Conservation (phyloP, 352 stramenopile species). For the Globisporangium middletonii region DNA sequence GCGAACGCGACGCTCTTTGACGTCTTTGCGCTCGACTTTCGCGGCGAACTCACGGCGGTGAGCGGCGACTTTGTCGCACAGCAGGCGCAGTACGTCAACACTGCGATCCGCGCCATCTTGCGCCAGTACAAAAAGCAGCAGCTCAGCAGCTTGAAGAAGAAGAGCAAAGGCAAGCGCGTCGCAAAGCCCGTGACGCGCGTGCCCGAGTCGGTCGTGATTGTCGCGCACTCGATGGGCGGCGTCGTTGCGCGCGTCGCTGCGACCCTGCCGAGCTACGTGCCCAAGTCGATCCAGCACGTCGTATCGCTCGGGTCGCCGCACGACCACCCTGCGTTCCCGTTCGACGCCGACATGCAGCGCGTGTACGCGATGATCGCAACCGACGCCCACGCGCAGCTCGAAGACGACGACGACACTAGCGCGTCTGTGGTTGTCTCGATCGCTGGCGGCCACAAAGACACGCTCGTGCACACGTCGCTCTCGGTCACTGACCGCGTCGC, state of each 20-base stretch:
- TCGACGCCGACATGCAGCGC: slow-evolving; percentile 56
- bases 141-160: neutral
- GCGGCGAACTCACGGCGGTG: slow-evolving; percentile 63
- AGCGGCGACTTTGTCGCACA: slow-evolving; percentile 61
- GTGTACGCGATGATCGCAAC: slow-evolving; percentile 48
- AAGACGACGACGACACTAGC: neutral
- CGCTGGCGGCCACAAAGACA: slow-evolving; percentile 77
- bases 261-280: slow-evolving; percentile 68
- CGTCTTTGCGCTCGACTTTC: slow-evolving; percentile 77
- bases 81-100: slow-evolving; percentile 73
- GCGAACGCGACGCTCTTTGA: slow-evolving; percentile 53
- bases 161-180: slow-evolving; percentile 13
- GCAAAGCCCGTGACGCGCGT: slow-evolving; percentile 11
- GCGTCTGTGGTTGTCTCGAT: slow-evolving; percentile 63
- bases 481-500: slow-evolving; percentile 30
- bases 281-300: slow-evolving; percentile 69
- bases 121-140: slow-evolving; percentile 65
- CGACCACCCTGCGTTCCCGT: slow-evolving; percentile 40
- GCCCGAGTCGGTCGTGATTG: slow-evolving; percentile 62
- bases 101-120: slow-evolving; percentile 64
- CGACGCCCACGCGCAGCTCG: slow-evolving; percentile 5
- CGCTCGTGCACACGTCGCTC: slow-evolving; percentile 53
- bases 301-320: slow-evolving; percentile 69
- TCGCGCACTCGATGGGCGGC: slow-evolving; percentile 84
- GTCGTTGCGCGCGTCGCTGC: slow-evolving; percentile 61